Evolutionary conservation across 148 eudicot genomes (phyloP).

Genomic region (Amaranthus palmeri): DNA sequence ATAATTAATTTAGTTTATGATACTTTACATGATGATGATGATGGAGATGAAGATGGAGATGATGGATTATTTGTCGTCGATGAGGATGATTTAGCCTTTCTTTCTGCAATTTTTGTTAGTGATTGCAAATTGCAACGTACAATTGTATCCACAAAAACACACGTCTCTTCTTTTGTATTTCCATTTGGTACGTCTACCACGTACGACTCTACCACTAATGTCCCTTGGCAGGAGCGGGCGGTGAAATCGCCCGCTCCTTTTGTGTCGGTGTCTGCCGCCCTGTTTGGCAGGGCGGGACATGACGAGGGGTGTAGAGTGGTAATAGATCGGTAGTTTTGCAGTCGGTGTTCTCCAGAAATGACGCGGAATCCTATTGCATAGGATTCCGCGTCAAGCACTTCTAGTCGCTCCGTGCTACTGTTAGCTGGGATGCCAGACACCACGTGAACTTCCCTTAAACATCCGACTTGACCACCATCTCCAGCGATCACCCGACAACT

Average conservation of each 20-base stretch:
- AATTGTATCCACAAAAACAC: conserved; percentile 66
- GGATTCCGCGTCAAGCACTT: conserved; percentile 64
- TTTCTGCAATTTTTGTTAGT: conserved; percentile 53
- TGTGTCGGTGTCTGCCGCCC: not conserved
- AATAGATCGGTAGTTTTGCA: conserved; percentile 67
- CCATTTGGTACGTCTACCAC: conserved; percentile 77
- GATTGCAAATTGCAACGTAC: conserved; percentile 66
- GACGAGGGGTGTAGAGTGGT: conserved; percentile 55
- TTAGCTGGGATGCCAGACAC: conserved; percentile 82
- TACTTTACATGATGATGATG: conserved; percentile 29
- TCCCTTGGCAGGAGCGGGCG: conserved; percentile 26
- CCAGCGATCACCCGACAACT: conserved; percentile 60
- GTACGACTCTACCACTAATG: conserved; percentile 79
- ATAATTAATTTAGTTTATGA: conserved; percentile 7
- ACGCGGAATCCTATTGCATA: conserved; percentile 65
- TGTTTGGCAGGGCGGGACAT: not conserved
- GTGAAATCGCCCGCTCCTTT: not conserved
- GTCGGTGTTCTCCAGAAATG: conserved; percentile 75
- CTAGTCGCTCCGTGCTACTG: conserved; percentile 71
- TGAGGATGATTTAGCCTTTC: conserved; percentile 28
- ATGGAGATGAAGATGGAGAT: not conserved
- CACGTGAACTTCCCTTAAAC: conserved; percentile 63
- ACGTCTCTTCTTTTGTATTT: conserved; percentile 74
- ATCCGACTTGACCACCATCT: conserved; percentile 50
- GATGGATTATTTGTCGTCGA: conserved; percentile 3